Base-by-base conservation (phyloP, 805 yeast species). In the Wickerhamia fluorescens region DNA sequence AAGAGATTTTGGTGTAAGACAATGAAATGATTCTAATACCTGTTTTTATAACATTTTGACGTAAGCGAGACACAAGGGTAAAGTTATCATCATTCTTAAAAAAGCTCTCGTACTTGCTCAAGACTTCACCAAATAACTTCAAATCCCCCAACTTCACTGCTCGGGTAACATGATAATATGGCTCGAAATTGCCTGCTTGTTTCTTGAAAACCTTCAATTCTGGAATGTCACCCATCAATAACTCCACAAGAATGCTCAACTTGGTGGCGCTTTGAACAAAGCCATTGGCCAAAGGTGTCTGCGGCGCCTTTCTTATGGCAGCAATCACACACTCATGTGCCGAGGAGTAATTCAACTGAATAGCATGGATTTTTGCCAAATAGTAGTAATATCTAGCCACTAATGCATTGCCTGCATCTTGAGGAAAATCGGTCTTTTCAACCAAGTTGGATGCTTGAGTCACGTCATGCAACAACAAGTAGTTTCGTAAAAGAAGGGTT, bases 301-400 rank as follows among this genome's bases (percentile, higher is more conserved):
- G 96, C 16, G 99, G 97, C 7, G 94, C 88, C 55, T 92, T 92
- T 63, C 98, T 79, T 30, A 88, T 81, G 2, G 98, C 96, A n/a
- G 92, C 86, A 32, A 86, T 82, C 33, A 84, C 83, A 50, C 77
- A 86, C 47, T 88, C 95, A 48, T 81, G 78, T 2, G 97, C 96
- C 12, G 83, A 66, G 2, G 95, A 77, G 56, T 92, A 92, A 58
- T 92, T 88, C 44, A 92, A 73, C 62, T 89, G 97, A 41, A 92
- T 79, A 4, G 96, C 86, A 46, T 76, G 77, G 48, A 92, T 84
- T 41, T 82, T 78, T n/a, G 96, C 89, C 51, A 87, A 62, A 50
- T 92, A 92, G 60, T 81, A 92, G 58, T 76, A 81, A 53, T 87
- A 88, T 58, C 99, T 75, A 6, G 96, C 95, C 27, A 80, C 86